Evolutionary conservation across 2,329 filamentous ascomycete species (phyloP), one percentile per base, ranked within the genome.

Genomic region (Pyricularia grisea): DNA sequence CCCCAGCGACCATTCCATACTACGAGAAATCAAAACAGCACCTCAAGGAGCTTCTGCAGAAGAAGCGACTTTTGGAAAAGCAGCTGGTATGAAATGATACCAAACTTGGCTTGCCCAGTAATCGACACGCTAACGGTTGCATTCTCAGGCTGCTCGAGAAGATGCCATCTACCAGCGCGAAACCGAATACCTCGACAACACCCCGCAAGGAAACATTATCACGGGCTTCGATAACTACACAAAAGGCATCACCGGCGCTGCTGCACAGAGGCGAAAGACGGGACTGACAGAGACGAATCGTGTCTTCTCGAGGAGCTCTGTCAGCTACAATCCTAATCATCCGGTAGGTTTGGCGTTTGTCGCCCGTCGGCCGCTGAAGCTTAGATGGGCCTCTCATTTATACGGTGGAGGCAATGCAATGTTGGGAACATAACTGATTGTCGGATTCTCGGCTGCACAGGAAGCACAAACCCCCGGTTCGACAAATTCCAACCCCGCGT

Each of bases 211-310:
- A 64, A 99, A 99, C 81, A 98, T 99, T 77, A 94, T 99, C 78
- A 93, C 92, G 66, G 95, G 95, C 27, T 99, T 99, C 79, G 95
- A 99, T 79, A 96, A 93, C 77, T 99, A 98, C 81, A 96, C 97
- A 83, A 99, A 99, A 79, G 94, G 92, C 68, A 86, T 85, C 23
- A 85, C 87, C 10, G 87, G 88, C n/a, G 83, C 84, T 1, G 85
- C 85, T 4, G 84, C 88, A 12, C 84, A 87, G 73, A 83, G 90
- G 75, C 86, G 89, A 75, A 87, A 91, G 77, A 84, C 85, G 28
- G 86, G 86, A 5, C 81, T 90, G 66, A 84, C 84, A 71, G 92
- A 94, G 68, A 85, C 87, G 73, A 91, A 93, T 76, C 84, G 91
- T 72, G 90, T 94, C 68, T 94, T 94, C 78, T 87, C 88, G 70